A percentile compares a stretch with the other conserved stretches of the same genome.
phyloP scores from a whole-genome alignment of 2,329 filamentous ascomycete species.

The Epichloe amarillans region DNA sequence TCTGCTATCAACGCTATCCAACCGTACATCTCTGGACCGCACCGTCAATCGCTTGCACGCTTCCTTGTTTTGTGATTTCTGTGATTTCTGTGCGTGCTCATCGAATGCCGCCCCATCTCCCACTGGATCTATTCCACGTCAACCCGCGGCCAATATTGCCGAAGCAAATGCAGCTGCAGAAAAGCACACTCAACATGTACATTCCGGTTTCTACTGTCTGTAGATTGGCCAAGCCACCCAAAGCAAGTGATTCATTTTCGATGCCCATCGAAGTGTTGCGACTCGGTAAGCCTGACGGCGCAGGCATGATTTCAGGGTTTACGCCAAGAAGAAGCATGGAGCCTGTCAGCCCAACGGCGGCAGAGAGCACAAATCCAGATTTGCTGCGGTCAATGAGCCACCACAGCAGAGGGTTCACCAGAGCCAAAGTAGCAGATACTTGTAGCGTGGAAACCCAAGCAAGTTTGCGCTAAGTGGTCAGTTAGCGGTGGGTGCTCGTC shows the following conservation, averaged over 20 bases:
- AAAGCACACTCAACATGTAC: conserved; percentile 88
- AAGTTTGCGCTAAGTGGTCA: conserved; percentile 54
- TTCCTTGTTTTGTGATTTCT: background rate
- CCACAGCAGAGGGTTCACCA: conserved; percentile 90
- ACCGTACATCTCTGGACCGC: no score
- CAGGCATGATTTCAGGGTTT: conserved; percentile 65
- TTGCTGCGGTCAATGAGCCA: conserved; percentile 87
- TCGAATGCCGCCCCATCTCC: conserved; percentile 32
- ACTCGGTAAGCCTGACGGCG: conserved; percentile 35
- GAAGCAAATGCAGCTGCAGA: conserved; percentile 91
- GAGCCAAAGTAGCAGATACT: conserved; percentile 73
- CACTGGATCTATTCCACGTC: conserved; percentile 33
- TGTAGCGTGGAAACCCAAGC: conserved; percentile 95
- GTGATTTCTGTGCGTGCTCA: conserved; percentile 7
- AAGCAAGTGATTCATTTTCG: conserved; percentile 6
- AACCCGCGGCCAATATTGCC: conserved; percentile 84
- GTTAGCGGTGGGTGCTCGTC: background rate
- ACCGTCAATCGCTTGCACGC: background rate
- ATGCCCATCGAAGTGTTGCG: background rate
- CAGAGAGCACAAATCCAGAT: conserved; percentile 69
- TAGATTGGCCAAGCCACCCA: conserved; percentile 43
- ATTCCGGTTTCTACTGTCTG: conserved; percentile 60
- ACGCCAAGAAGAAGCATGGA: conserved; percentile 62
- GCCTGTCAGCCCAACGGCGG: conserved; percentile 58
- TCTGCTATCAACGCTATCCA: no score